A percentile compares a stretch with the other conserved stretches of the same genome.
phyloP scores from a whole-genome alignment of 768 basidiomycete species.

The Daedaleopsis nitida region DNA sequence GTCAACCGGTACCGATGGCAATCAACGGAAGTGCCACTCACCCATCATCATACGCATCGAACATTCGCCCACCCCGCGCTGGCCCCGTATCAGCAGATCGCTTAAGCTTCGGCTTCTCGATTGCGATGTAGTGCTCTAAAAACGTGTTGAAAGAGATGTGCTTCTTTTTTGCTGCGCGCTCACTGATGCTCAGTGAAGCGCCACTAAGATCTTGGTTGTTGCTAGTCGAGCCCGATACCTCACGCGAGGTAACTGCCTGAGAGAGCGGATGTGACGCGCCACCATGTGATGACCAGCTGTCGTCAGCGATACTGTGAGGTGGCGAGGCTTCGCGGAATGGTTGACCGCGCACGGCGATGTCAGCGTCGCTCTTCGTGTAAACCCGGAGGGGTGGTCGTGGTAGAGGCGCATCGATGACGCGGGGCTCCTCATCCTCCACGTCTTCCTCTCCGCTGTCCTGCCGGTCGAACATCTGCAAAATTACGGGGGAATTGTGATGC shows the following conservation, averaged over 20 bases:
- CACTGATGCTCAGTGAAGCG: slow-evolving; percentile 28
- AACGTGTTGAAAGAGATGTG: slow-evolving; percentile 99
- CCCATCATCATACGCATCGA: slow-evolving; percentile 60
- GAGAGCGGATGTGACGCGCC: background rate
- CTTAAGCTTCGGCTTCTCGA: slow-evolving; percentile 66
- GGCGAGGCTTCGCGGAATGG: slow-evolving; percentile 68
- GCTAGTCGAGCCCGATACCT: slow-evolving; percentile 32
- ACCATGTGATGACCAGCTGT: slow-evolving; percentile 12
- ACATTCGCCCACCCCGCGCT: slow-evolving; percentile 20
- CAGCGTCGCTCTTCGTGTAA: slow-evolving; percentile 89
- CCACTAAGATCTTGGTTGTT: slow-evolving; percentile 35
- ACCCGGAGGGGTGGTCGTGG: slow-evolving; percentile 63
- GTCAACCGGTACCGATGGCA: background rate
- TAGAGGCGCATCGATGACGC: background rate
- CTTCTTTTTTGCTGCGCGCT: slow-evolving; percentile 58
- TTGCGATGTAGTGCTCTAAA: slow-evolving; percentile 93
- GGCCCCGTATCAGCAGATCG: slow-evolving; percentile 24
- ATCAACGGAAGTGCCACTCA: slow-evolving; percentile 62
- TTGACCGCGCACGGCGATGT: slow-evolving; percentile 31
- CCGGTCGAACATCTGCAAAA: no score
- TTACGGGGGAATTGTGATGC: no score
- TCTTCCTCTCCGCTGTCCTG: slow-evolving; percentile 2
- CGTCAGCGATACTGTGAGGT: slow-evolving; percentile 53
- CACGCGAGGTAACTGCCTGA: slow-evolving; percentile 23
- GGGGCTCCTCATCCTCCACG: background rate